A percentile compares a stretch with the other conserved stretches of the same genome.
Conservation (phyloP, 2,329 filamentous ascomycete species). For the Cordyceps militaris region DNA sequence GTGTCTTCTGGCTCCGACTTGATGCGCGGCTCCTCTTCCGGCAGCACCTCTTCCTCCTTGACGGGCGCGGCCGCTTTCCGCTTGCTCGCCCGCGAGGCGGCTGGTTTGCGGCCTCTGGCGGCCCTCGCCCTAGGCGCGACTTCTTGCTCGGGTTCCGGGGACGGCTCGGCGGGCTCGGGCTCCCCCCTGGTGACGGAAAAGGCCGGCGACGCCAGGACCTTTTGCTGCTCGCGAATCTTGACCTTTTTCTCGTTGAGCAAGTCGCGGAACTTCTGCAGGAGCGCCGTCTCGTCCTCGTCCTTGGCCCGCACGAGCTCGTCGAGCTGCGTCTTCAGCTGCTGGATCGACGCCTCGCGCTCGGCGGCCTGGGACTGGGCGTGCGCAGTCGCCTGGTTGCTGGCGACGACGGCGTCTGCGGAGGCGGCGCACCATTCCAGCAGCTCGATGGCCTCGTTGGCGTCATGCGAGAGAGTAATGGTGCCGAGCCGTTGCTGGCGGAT, state of each 20-base stretch:
- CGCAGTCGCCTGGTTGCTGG: slow-evolving; percentile 37
- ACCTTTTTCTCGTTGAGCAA: slow-evolving; percentile 74
- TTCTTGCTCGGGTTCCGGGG: slow-evolving; percentile 16
- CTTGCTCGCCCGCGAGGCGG: slow-evolving; percentile 39
- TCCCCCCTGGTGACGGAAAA: slow-evolving; percentile 30
- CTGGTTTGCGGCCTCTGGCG: slow-evolving; percentile 20
- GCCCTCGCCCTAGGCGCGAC: background rate
- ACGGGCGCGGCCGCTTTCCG: slow-evolving; percentile 39
- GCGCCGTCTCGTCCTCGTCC: slow-evolving; percentile 55
- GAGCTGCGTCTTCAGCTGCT: slow-evolving; percentile 54
- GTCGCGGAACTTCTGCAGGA: slow-evolving; percentile 63
- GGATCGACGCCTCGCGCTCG: slow-evolving; percentile 48
- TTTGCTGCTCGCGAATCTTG: slow-evolving; percentile 69
- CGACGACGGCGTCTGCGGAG: slow-evolving; percentile 43
- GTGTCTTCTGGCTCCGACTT: slow-evolving; percentile 31
- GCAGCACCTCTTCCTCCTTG: slow-evolving; percentile 38
- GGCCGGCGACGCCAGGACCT: slow-evolving; percentile 41
- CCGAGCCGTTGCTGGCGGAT: slow-evolving; percentile 59
- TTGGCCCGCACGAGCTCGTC: slow-evolving; percentile 61
- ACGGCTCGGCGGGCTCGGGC: slow-evolving; percentile 17
- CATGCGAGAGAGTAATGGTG: slow-evolving; percentile 48
- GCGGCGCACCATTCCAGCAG: slow-evolving; percentile 64
- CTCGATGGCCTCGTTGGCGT: slow-evolving; percentile 52
- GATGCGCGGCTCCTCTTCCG: slow-evolving; percentile 42
- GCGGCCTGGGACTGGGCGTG: slow-evolving; percentile 34